Evolutionary conservation across 352 stramenopile species (phyloP).

Genomic region (Pelagophyceae sp.): DNA sequence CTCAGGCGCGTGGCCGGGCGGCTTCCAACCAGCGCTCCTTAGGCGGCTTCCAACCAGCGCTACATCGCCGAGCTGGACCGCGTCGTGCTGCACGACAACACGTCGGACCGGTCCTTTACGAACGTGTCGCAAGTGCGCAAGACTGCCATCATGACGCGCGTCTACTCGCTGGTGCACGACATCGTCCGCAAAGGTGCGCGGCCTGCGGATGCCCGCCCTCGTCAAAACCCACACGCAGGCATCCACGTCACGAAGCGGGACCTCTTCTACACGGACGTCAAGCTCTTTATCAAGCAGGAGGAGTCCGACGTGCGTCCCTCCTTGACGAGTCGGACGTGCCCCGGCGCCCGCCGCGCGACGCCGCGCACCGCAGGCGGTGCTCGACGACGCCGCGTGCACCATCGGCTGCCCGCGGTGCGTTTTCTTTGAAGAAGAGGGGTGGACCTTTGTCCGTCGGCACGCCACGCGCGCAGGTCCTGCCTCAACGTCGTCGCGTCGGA

Average conservation of each 20-base stretch:
- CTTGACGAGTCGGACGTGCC: too few species aligned
- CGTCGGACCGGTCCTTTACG: conserved; percentile 44
- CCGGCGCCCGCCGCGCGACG: too few species aligned
- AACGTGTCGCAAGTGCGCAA: conserved; percentile 48
- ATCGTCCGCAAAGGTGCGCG: conserved; percentile 43
- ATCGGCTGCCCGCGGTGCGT: conserved; percentile 62
- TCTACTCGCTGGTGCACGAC: conserved; percentile 66
- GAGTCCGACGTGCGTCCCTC: conserved; percentile 53
- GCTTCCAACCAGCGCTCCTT: too few species aligned
- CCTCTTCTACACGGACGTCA: conserved; percentile 79
- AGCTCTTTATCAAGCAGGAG: conserved; percentile 69
- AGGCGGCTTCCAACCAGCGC: conserved; percentile 69
- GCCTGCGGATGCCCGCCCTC: conserved; percentile 8
- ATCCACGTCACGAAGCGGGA: conserved; percentile 82
- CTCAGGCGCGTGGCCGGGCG: too few species aligned
- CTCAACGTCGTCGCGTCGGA: conserved; percentile 75
- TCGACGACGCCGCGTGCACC: conserved; percentile 57
- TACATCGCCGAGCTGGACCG: conserved; percentile 67
- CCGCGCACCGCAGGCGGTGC: conserved; percentile 36
- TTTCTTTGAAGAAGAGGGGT: too few species aligned
- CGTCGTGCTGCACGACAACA: conserved; percentile 62
- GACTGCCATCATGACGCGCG: conserved; percentile 64
- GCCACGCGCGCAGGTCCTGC: conserved; percentile 60
- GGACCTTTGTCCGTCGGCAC: too few species aligned
- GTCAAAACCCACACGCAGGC: conserved; percentile 25